phyloP scores from a whole-genome alignment of 257 asterid species.

The Nicotiana benthamiana region DNA sequence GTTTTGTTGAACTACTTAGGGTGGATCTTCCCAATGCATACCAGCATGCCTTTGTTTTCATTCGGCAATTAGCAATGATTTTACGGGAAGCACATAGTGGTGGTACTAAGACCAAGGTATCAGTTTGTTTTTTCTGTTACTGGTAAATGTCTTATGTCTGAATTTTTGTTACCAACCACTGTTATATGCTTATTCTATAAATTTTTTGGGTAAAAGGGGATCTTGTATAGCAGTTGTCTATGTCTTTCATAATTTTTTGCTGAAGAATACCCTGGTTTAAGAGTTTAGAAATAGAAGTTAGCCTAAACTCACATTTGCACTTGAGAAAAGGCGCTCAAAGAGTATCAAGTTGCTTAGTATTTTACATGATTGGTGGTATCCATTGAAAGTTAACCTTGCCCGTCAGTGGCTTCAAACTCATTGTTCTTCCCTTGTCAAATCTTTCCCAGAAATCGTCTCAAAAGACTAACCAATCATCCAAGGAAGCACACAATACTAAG shows the following conservation, averaged over 20 bases:
- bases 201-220: background rate
- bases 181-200: background rate
- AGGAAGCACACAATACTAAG: conserved; percentile 5
- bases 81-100: conserved; percentile 56
- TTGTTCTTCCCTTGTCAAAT: background rate
- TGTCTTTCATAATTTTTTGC: background rate
- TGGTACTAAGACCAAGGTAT: conserved; percentile 51
- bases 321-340: background rate
- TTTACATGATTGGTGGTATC: background rate
- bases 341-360: background rate
- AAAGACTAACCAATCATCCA: conserved; percentile 3
- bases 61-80: conserved; percentile 81
- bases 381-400: background rate
- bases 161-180: background rate
- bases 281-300: background rate
- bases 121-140: background rate
- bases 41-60: conserved; percentile 83
- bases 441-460: background rate
- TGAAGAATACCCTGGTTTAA: background rate
- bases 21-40: conserved; percentile 74
- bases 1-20: conserved; percentile 66
- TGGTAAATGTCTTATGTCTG: background rate
- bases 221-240: background rate
- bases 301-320: background rate
- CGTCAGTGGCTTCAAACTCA: background rate